Evolutionary conservation across 495 filamentous ascomycete genomes (phyloP).

Genomic region (Geoglossum glabrum): DNA sequence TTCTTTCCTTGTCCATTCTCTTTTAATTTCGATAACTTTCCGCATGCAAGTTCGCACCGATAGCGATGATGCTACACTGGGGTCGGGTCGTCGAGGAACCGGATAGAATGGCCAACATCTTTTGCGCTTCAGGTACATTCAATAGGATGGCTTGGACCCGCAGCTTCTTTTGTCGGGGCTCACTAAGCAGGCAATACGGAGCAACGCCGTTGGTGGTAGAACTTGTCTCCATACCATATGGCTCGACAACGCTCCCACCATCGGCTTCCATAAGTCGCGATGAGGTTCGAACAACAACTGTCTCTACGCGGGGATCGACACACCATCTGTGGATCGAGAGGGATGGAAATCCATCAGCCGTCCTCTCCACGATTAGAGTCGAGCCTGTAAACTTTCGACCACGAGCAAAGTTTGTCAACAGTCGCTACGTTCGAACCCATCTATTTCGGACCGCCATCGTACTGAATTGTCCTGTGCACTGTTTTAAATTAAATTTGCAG

Average conservation of each 20-base stretch:
- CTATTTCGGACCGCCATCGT: background rate
- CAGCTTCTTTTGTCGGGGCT: background rate
- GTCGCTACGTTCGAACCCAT: background rate
- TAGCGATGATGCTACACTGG: background rate
- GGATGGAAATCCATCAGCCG: background rate
- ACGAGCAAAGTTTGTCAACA: background rate
- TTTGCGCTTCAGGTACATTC: background rate
- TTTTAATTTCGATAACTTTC: background rate
- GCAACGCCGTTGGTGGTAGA: background rate
- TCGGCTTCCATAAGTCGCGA: background rate
- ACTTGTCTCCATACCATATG: background rate
- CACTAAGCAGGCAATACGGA: background rate
- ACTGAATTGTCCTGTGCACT: background rate
- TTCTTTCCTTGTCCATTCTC: background rate
- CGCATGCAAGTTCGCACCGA: background rate
- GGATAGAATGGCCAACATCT: background rate
- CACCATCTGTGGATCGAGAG: background rate
- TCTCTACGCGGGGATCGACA: background rate
- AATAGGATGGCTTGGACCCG: background rate
- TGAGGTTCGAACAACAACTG: background rate
- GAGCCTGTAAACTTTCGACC: too few species aligned
- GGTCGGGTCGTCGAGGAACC: background rate
- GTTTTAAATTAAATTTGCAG: background rate
- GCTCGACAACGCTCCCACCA: background rate
- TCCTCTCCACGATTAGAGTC: too few species aligned